Percentiles rank a stretch among this genome's conserved stretches.
phyloP scores from a whole-genome alignment of 805 yeast genomes.

The Metschnikowia sp. region DNA sequence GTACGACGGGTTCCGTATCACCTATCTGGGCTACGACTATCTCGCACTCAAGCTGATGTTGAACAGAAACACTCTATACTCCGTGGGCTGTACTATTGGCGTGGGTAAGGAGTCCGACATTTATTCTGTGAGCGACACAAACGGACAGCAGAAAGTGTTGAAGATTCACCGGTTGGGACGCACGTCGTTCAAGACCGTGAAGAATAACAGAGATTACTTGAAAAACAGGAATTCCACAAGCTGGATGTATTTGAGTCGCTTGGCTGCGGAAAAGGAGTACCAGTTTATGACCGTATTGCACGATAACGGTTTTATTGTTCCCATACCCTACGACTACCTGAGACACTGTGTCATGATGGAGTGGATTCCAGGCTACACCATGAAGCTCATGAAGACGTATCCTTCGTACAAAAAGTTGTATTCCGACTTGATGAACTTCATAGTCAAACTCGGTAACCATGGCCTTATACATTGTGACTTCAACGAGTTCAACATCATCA shows the following conservation, averaged over 20 bases:
- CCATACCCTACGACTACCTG: conserved; percentile 82
- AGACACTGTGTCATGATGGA: conserved; percentile 95
- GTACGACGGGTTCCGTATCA: conserved; percentile 90
- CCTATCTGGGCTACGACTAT: conserved; percentile 89
- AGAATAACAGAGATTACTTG: conserved; percentile 89
- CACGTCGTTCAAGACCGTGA: conserved; percentile 87
- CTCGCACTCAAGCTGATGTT: conserved; percentile 83
- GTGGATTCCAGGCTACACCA: conserved; percentile 81
- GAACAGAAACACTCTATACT: conserved; percentile 66
- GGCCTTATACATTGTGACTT: conserved; percentile 97
- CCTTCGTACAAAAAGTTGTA: conserved; percentile 68
- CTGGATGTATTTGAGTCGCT: conserved; percentile 89
- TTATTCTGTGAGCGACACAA: conserved; percentile 68
- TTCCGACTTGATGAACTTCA: conserved; percentile 81
- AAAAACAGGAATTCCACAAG: conserved; percentile 68
- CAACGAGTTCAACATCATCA: conserved; percentile 94
- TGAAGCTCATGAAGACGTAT: conserved; percentile 78
- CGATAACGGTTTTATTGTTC: conserved; percentile 78
- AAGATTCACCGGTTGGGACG: conserved; percentile 94
- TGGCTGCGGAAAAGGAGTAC: conserved; percentile 92
- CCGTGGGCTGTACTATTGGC: conserved; percentile 85
- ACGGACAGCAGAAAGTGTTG: conserved; percentile 65
- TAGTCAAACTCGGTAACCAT: conserved; percentile 75
- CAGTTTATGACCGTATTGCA: conserved; percentile 79
- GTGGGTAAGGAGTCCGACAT: conserved; percentile 98